Evolutionary conservation across 331 rosid genomes (phyloP).

Genomic region (Arachis monticola): DNA sequence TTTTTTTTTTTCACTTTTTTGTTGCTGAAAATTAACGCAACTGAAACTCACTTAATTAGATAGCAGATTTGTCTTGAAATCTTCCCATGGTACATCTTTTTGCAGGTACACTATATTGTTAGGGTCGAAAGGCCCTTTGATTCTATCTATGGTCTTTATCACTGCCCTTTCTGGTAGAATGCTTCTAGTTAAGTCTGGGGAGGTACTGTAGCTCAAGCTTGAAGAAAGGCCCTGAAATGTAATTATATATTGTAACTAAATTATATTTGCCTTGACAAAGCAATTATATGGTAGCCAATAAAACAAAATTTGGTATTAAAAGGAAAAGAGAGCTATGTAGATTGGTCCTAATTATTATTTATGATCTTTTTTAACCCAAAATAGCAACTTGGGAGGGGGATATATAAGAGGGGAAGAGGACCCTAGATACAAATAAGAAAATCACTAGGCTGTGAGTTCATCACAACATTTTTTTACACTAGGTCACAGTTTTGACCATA

Average conservation of each 20-base stretch:
- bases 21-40: too few species aligned
- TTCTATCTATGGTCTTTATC: conserved; percentile 67
- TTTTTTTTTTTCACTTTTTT: too few species aligned
- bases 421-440: too few species aligned
- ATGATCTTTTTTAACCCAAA: too few species aligned
- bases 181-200: conserved; percentile 79
- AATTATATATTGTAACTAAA: background rate
- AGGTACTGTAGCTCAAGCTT: conserved; percentile 68
- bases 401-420: too few species aligned
- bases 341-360: background rate
- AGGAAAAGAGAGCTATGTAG: background rate
- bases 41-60: background rate
- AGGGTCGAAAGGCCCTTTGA: conserved; percentile 91
- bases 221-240: conserved; percentile 83
- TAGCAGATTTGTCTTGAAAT: conserved; percentile 46
- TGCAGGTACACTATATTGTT: conserved; percentile 68
- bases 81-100: conserved; percentile 70
- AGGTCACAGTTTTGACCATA: too few species aligned
- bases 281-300: background rate
- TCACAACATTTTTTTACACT: too few species aligned
- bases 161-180: conserved; percentile 76
- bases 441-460: too few species aligned
- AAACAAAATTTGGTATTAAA: background rate
- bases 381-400: too few species aligned
- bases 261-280: background rate